phyloP scores from a whole-genome alignment of 768 basidiomycete genomes.

The Collybia mongolica region DNA sequence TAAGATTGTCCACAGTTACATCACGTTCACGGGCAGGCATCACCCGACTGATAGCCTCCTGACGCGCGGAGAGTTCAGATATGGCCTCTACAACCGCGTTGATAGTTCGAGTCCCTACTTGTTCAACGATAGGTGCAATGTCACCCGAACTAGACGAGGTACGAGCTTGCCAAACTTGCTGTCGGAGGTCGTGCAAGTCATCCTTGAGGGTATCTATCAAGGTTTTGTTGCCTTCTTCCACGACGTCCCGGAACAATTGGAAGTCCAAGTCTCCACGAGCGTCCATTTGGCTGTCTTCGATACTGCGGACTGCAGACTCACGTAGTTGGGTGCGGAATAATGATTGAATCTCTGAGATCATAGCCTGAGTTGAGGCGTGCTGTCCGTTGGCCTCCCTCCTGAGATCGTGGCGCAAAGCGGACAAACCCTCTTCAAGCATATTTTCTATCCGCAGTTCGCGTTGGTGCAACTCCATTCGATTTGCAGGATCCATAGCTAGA shows the following conservation, averaged over 20 bases:
- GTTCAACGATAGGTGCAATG: slow-evolving; percentile 50
- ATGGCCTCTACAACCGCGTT: slow-evolving; percentile 62
- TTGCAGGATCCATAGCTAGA: slow-evolving; percentile 50
- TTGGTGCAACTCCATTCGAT: slow-evolving; percentile 56
- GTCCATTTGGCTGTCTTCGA: slow-evolving; percentile 66
- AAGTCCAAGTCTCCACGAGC: slow-evolving; percentile 79
- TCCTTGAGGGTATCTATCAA: slow-evolving; percentile 54
- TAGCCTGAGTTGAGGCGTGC: slow-evolving; percentile 50
- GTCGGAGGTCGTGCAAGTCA: slow-evolving; percentile 54
- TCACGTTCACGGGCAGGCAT: slow-evolving; percentile 55
- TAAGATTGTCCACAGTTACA: slow-evolving; percentile 58
- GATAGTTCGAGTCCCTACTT: slow-evolving; percentile 54
- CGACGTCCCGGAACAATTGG: slow-evolving; percentile 66
- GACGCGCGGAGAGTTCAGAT: slow-evolving; percentile 51
- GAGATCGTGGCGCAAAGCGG: slow-evolving; percentile 42
- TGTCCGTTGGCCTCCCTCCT: slow-evolving; percentile 23
- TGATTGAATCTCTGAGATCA: slow-evolving; percentile 64
- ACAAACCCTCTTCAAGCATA: slow-evolving; percentile 72
- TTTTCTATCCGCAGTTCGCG: slow-evolving; percentile 60
- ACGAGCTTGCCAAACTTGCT: slow-evolving; percentile 33
- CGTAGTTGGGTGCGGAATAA: slow-evolving; percentile 69
- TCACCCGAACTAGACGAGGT: slow-evolving; percentile 24
- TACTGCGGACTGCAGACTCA: slow-evolving; percentile 53
- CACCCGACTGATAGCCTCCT: slow-evolving; percentile 50
- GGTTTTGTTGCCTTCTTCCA: slow-evolving; percentile 68